phyloP scores from a whole-genome alignment of 108 stramenopile genomes.

The Cyclotella distinguenda region DNA sequence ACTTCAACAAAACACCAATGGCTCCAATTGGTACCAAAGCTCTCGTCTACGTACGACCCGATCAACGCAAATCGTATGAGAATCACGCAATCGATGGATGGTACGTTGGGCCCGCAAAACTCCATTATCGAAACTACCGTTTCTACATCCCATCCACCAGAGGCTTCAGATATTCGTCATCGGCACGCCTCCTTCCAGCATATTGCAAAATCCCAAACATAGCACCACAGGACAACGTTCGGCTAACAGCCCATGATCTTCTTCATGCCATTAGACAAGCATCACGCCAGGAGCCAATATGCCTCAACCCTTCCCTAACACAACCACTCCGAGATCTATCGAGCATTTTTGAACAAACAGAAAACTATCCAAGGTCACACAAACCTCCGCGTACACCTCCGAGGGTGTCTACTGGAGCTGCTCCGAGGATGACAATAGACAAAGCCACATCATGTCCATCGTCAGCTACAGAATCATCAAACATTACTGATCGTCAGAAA shows the following conservation, averaged over 20 bases:
- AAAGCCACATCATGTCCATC: no score
- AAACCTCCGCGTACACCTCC: neutral
- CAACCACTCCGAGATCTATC: neutral
- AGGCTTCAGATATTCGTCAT: conserved; percentile 6
- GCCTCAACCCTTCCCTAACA: neutral
- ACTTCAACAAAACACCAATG: conserved; percentile 7
- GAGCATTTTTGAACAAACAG: neutral
- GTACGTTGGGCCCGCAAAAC: conserved; percentile 41
- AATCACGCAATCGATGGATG: conserved; percentile 27
- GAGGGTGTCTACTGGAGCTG: conserved; percentile 1
- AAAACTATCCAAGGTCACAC: neutral
- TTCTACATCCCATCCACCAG: neutral
- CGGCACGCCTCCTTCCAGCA: conserved; percentile 15
- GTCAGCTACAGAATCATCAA: neutral
- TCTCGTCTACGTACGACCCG: conserved; percentile 10
- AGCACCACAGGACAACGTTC: neutral
- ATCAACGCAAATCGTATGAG: conserved; percentile 7
- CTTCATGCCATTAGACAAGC: no score
- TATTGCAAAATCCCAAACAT: conserved; percentile 2
- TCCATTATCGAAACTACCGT: conserved; percentile 17
- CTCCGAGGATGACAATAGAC: neutral
- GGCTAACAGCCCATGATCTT: neutral
- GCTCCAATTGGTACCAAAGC: conserved; percentile 13
- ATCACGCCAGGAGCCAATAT: neutral
- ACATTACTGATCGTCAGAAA: no score